Evolutionary conservation across 1,284 basidiomycete species (phyloP).

Genomic region (Coniferiporia weirii): DNA sequence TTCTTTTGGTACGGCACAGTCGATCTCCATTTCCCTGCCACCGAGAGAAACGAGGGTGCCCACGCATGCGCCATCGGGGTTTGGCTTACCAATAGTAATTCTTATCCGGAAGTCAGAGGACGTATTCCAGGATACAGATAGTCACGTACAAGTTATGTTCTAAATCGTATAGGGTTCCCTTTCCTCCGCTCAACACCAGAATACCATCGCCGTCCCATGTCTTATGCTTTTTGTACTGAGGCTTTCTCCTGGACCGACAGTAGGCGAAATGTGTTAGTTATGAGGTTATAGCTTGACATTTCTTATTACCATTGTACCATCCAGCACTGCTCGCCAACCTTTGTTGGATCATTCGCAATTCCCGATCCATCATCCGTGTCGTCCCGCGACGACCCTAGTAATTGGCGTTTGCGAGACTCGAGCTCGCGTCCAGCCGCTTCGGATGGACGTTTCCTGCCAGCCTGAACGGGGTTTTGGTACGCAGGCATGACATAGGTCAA

Average conservation of each 20-base stretch:
- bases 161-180: constrained; percentile 51
- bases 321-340: constrained; percentile 45
- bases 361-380: constrained; percentile 1
- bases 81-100: constrained; percentile 38
- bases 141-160: constrained; percentile 53
- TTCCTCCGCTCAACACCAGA: constrained; percentile 46
- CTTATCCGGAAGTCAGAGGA: constrained; percentile 24
- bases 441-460: constrained; percentile 1
- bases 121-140: not conserved
- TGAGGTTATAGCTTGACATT: not conserved
- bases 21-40: constrained; percentile 67
- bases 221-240: constrained; percentile 84
- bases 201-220: constrained; percentile 86
- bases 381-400: not conserved
- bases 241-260: constrained; percentile 54
- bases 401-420: constrained; percentile 6
- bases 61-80: constrained; percentile 33
- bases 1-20: constrained; percentile 45
- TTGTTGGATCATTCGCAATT: constrained; percentile 14
- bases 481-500: constrained; percentile 3
- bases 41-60: constrained; percentile 57
- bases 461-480: constrained; percentile 5
- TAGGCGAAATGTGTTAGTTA: not conserved
- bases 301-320: constrained; percentile 60
- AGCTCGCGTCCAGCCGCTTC: not conserved